phyloP scores from a whole-genome alignment of 164 flowering plant genomes.

The Umbellularia californica region DNA sequence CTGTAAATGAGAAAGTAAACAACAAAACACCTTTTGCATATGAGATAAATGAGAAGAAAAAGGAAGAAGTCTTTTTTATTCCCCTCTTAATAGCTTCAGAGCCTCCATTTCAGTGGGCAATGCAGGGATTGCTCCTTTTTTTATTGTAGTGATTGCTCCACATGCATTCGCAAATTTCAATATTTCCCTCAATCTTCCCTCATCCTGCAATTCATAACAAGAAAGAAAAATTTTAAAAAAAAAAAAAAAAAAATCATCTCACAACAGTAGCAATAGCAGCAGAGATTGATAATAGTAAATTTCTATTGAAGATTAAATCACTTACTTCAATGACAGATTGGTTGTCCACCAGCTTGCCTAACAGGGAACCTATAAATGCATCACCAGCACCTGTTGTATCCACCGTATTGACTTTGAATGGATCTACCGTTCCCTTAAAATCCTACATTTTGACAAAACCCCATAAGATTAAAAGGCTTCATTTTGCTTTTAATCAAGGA shows the following conservation, averaged over 20 bases:
- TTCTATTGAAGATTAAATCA: neutral
- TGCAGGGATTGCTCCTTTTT: conserved; percentile 96
- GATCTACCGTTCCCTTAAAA: conserved; percentile 70
- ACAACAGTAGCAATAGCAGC: neutral
- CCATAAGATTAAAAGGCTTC: neutral
- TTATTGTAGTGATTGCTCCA: conserved; percentile 91
- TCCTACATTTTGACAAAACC: conserved; percentile 31
- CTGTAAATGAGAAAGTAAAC: neutral
- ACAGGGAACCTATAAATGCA: conserved; percentile 76
- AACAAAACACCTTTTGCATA: neutral
- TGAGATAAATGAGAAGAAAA: neutral
- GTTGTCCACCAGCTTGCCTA: conserved; percentile 62
- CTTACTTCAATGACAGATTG: conserved; percentile 63
- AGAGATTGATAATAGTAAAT: neutral
- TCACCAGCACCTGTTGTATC: conserved; percentile 99
- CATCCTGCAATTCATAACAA: conserved; percentile 46
- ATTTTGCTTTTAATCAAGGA: neutral
- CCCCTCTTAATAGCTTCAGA: conserved; percentile 34
- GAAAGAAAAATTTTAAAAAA: neutral
- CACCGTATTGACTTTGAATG: conserved; percentile 61
- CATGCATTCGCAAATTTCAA: conserved; percentile 76
- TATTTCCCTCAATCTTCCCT: conserved; percentile 51
- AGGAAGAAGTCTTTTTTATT: neutral
- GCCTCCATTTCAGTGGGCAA: conserved; percentile 61
- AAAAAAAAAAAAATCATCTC: neutral